These are phyloP conservation scores for Crataegus laevigata DNA, from an alignment of 306 rosid species.

Conservation along the genomic window DNA sequence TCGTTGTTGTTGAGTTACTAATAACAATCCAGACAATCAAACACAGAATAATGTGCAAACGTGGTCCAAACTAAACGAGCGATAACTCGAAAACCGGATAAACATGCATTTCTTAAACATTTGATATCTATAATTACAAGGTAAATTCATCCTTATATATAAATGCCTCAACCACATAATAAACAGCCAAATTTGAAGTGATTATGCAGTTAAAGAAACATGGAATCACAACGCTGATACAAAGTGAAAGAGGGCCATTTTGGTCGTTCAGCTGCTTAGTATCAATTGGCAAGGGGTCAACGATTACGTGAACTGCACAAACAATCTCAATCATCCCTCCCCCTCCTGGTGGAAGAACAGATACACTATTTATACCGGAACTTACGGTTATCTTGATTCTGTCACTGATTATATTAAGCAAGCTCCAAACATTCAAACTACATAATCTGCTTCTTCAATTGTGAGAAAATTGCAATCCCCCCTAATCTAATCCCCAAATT, in stretches of 20 bases:
- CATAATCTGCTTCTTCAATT: not conserved
- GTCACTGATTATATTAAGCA: not conserved
- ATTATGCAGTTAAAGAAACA: not conserved
- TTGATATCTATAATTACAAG: not conserved
- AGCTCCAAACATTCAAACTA: not conserved
- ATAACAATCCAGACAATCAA: not conserved
- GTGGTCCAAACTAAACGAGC: not conserved
- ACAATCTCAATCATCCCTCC: not conserved
- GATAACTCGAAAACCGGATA: not conserved
- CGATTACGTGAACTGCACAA: no score
- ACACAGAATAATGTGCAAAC: not conserved
- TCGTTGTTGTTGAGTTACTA: not conserved
- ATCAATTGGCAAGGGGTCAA: no score
- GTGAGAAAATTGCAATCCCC: not conserved
- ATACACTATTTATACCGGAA: no score
- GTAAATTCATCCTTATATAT: not conserved
- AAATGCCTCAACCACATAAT: not conserved
- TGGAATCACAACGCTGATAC: not conserved
- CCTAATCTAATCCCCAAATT: not conserved
- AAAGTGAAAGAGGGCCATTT: not conserved
- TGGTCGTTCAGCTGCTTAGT: no score
- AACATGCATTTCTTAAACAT: not conserved
- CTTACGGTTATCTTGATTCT: no score
- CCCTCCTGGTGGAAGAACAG: no score
- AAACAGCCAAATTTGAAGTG: not conserved